phyloP scores from a whole-genome alignment of 2,329 filamentous ascomycete genomes.

The Hypoxylon sp. region DNA sequence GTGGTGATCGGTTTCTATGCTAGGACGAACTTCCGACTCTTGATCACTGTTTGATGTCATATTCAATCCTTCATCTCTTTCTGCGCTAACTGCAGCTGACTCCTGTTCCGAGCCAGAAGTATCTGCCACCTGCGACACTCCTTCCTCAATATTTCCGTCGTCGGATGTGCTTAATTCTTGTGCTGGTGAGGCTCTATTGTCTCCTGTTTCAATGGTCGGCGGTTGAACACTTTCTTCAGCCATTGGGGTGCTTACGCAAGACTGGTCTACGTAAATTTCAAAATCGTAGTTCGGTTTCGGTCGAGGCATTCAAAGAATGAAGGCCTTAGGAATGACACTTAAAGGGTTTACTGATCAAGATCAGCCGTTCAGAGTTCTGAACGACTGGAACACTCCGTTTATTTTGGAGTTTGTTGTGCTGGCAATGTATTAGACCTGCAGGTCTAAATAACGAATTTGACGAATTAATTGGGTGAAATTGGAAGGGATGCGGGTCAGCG shows the following conservation, averaged over 20 bases:
- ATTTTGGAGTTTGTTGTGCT: slow-evolving; percentile 32
- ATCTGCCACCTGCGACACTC: neutral
- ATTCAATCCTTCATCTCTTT: slow-evolving; percentile 8
- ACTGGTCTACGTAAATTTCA: slow-evolving; percentile 65
- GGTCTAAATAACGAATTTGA: slow-evolving; percentile 32
- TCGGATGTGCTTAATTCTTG: slow-evolving; percentile 1
- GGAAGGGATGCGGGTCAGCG: slow-evolving; percentile 38
- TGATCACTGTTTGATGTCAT: slow-evolving; percentile 19
- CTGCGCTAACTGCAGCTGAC: slow-evolving; percentile 19
- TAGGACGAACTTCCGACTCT: slow-evolving; percentile 40
- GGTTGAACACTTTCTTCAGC: slow-evolving; percentile 54
- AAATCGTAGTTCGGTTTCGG: slow-evolving; percentile 60
- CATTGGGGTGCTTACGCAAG: slow-evolving; percentile 61
- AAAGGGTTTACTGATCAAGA: slow-evolving; percentile 12
- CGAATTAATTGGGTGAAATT: slow-evolving; percentile 35
- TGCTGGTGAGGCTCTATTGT: slow-evolving; percentile 23
- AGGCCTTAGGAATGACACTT: neutral
- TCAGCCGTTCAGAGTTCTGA: neutral
- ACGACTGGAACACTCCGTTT: slow-evolving; percentile 14
- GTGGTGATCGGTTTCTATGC: slow-evolving; percentile 45
- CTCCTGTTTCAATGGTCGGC: slow-evolving; percentile 36
- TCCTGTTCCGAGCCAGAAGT: slow-evolving; percentile 8
- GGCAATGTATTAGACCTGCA: slow-evolving; percentile 31
- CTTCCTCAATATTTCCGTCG: neutral
- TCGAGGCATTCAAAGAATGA: slow-evolving; percentile 47